Evolutionary conservation across 306 rosid genomes (phyloP).

Genomic region (Medicago ruthenica): DNA sequence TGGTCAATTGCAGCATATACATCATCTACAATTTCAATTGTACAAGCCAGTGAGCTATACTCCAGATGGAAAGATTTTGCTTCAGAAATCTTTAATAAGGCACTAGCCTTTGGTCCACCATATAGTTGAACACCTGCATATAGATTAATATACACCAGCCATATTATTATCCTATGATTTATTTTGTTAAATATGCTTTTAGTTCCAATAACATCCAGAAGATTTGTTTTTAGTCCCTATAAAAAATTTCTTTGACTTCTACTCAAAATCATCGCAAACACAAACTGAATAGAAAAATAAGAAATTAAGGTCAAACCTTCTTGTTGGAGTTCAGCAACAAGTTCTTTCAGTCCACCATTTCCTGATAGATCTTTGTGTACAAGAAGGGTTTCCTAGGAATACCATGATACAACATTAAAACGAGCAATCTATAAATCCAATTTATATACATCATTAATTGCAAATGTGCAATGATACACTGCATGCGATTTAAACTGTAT

Average conservation of each 20-base stretch:
- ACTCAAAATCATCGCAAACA: background rate
- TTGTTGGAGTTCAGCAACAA: constrained; percentile 61
- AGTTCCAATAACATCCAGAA: too few species aligned
- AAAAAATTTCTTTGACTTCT: too few species aligned
- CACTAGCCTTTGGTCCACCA: constrained; percentile 83
- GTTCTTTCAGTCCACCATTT: constrained; percentile 56
- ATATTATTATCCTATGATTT: background rate
- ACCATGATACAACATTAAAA: constrained; percentile 37
- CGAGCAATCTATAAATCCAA: constrained; percentile 19
- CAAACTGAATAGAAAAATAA: background rate
- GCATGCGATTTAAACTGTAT: constrained; percentile 30
- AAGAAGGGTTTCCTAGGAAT: constrained; percentile 83
- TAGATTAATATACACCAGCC: constrained; percentile 19
- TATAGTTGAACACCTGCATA: constrained; percentile 71
- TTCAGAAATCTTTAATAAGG: constrained; percentile 59
- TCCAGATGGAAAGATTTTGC: constrained; percentile 67
- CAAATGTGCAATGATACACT: background rate
- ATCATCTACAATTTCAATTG: constrained; percentile 86
- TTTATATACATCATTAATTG: background rate
- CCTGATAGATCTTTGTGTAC: constrained; percentile 71
- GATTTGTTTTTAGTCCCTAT: too few species aligned
- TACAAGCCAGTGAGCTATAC: constrained; percentile 75
- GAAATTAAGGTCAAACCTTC: constrained; percentile 58
- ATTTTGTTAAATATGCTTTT: too few species aligned
- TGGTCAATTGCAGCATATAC: constrained; percentile 78